Base-by-base conservation (phyloP, 768 basidiomycete genomes). In the Tulasnella sp. region DNA sequence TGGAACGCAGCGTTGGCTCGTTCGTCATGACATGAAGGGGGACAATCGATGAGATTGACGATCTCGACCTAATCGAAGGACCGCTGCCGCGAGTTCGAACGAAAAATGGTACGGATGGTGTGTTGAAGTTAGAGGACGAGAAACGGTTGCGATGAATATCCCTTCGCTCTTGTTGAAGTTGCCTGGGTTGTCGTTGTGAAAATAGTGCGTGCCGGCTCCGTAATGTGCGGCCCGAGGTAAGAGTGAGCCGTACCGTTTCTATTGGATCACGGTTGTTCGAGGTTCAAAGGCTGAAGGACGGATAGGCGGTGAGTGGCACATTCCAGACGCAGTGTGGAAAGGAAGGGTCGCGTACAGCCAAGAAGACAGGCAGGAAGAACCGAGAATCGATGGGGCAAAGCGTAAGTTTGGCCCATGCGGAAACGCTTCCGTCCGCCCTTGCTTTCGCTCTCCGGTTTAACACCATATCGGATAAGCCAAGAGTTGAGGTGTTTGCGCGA, bases 131-230 rank as follows among this genome's bases (percentile, higher is more conserved):
- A 0, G 84, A 82, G 76, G 14, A 31, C 22, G 24, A 31, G 58
- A 31, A 46, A 44, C 34, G 22, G 74, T 89, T n/a, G 80, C 80
- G 81, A 97, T 88, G 41, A 97, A 87, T 80, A 99, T 88, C 85
- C 99, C 97, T 84, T 99, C 98, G 11, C 97, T 97, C 86, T 99
- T 98, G 85, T 98, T 98, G 87, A 96, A 98, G 86, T 99, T 99
- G 80, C 96, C 96, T 64, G 95, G 94, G 85, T 98, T 91, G 2
- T 96, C 98, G 12, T 93, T 88, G 31, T 91, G 87, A 99, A 98
- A 89, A n/a, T 97, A 99, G 76, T 98, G 95, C 22, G 98, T 98
- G 7, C 98, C 98, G 44, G 98, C 96, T 80, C 97, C 92, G 87
- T 93, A 94, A 34, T 97, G 94, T 14, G 96, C 97, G 94, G 41